Evolutionary conservation across 257 asterid species (phyloP), one percentile per base, ranked within the genome.

Genomic region (Solanum habrochaites): DNA sequence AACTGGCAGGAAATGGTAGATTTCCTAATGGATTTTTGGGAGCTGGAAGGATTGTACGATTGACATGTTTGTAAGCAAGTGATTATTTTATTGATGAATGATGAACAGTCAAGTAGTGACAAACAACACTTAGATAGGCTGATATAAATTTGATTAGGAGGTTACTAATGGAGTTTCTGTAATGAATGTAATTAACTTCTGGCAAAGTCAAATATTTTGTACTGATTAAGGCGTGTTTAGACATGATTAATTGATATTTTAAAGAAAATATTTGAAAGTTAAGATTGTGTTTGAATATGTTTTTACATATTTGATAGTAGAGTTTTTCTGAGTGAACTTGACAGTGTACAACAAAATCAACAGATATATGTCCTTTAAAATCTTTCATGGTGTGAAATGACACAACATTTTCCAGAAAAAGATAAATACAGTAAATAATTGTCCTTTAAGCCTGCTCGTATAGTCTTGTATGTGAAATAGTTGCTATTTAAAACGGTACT

Each of bases 1-100:
- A 88, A 52, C n/a, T 82, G 40, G 81, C 91, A 90, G 93, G 92
- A 90, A 88, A 89, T 92, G 90, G 93, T 92, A 18, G 90, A 88
- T 85, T 87, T 87, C 80, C 86, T 90, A 8, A 89, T 89, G 42
- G 90, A 89, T 85, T 56, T 86, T 20, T 92, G 94, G 94, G 93
- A 90, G 86, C 88, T 86, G 45, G 92, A 88, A 86, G 92, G 93
- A 62, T 66, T 88, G 89, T 87, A 87, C n/a, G 89, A 60, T 45
- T 86, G 93, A 88, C 58, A 73, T 37, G 5, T 75, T 52, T 75
- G 23, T 40, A 23, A 13, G 32, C 21, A 40, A 75, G 4, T 10
- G 49, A 37, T 37, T 73, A 37, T 21, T 73, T 77, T 25, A 43
- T 25, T 10, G 62, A 77, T 77, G 56, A 11, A n/a, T 42, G 58